Conservation (phyloP, 1,284 basidiomycete species). For the Termitomyces sp. region DNA sequence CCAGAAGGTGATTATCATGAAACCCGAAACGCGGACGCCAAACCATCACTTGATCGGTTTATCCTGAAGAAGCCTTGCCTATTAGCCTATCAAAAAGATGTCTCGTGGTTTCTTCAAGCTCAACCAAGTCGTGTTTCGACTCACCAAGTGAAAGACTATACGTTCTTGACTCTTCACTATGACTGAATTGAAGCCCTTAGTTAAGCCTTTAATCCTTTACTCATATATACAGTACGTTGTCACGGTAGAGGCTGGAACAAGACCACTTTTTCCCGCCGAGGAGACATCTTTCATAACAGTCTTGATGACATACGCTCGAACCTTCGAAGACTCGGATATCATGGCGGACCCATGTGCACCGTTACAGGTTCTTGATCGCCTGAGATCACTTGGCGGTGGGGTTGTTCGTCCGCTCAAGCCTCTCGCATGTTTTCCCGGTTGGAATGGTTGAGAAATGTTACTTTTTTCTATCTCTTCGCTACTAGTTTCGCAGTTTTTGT, state of each 20-base stretch:
- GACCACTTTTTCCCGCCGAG: background rate
- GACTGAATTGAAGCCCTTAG: background rate
- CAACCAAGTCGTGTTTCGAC: background rate
- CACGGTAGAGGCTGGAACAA: no score
- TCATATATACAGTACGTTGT: no score
- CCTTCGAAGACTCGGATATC: background rate
- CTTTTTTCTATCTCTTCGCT: background rate
- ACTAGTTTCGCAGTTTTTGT: constrained; percentile 4
- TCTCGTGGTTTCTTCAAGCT: background rate
- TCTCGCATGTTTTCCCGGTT: background rate
- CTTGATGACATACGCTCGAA: background rate
- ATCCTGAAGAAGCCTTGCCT: no score
- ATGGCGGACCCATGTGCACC: background rate
- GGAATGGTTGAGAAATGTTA: constrained; percentile 3
- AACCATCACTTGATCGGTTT: background rate
- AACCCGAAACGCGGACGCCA: background rate
- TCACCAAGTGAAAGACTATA: background rate
- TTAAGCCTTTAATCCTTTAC: background rate
- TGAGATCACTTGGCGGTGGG: background rate
- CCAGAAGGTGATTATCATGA: no score
- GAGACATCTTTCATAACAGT: background rate
- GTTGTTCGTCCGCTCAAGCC: background rate
- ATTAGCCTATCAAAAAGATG: background rate
- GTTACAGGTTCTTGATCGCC: background rate
- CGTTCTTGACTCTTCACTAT: background rate